A percentile compares a stretch with the other conserved stretches of the same genome.
Conservation (phyloP, 306 rosid species). For the Amphicarpaea edgeworthii region DNA sequence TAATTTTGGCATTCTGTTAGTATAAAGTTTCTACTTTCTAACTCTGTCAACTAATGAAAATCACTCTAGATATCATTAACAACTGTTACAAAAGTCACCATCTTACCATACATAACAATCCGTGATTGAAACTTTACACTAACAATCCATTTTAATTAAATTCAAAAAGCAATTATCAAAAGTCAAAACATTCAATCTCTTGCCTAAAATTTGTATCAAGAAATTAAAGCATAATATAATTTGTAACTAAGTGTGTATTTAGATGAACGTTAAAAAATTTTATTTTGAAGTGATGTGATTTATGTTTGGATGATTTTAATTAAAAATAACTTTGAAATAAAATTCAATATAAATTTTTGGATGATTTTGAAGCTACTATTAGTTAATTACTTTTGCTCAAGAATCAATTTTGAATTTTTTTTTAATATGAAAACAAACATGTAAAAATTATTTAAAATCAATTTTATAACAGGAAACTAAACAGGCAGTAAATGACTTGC, state of each 20-base stretch:
- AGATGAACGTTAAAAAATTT: too few relatives aligned
- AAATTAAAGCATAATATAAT: not conserved
- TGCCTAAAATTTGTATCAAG: not conserved
- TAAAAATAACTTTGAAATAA: too few relatives aligned
- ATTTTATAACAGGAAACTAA: too few relatives aligned
- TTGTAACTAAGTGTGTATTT: not conserved
- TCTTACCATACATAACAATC: not conserved
- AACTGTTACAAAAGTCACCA: not conserved
- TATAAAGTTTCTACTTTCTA: not conserved
- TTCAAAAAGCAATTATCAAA: not conserved
- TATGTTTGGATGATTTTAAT: too few relatives aligned
- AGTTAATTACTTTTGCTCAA: too few relatives aligned
- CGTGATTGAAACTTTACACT: not conserved
- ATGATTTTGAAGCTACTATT: too few relatives aligned
- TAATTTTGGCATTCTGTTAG: not conserved
- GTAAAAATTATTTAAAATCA: too few relatives aligned
- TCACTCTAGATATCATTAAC: not conserved
- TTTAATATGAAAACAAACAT: too few relatives aligned
- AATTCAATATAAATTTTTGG: too few relatives aligned
- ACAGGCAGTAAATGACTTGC: slow-evolving; percentile 47
- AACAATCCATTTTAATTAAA: not conserved
- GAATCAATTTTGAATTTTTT: too few relatives aligned
- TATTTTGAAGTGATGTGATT: too few relatives aligned
- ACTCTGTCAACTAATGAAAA: not conserved
- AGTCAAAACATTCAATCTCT: slow-evolving; percentile 5